Evolutionary conservation across 257 asterid species (phyloP).

Genomic region (Marsdenia floribunda): DNA sequence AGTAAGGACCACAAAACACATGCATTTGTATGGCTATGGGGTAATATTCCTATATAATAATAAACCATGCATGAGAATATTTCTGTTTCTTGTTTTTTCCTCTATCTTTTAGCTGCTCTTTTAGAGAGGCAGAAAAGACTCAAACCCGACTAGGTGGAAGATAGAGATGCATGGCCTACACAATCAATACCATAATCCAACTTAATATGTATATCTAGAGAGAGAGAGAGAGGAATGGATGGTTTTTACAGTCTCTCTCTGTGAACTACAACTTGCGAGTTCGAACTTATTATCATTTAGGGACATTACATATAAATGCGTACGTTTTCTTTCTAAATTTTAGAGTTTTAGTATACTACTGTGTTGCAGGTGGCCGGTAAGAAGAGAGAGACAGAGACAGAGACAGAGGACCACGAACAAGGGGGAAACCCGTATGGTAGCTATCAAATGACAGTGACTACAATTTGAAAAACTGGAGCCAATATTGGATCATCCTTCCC

Average conservation of each 20-base stretch:
- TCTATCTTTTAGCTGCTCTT: slow-evolving; percentile 15
- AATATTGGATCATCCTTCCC: neutral
- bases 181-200: neutral
- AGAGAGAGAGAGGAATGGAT: no score
- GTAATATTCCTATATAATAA: slow-evolving; percentile 15
- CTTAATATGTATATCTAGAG: slow-evolving; percentile 11
- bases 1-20: slow-evolving; percentile 29
- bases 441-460: slow-evolving; percentile 33
- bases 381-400: neutral
- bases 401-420: slow-evolving; percentile 27
- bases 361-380: slow-evolving; percentile 13
- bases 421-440: slow-evolving; percentile 18
- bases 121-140: slow-evolving; percentile 18
- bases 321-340: slow-evolving; percentile 19
- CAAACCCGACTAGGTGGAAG: slow-evolving; percentile 20
- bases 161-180: slow-evolving; percentile 27
- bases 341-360: slow-evolving; percentile 18
- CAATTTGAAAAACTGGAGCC: slow-evolving; percentile 26
- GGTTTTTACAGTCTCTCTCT: no score
- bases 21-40: slow-evolving; percentile 22
- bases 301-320: neutral
- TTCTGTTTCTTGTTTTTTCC: slow-evolving; percentile 36
- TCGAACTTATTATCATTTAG: slow-evolving; percentile 8
- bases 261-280: no score
- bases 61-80: slow-evolving; percentile 25